Percentiles rank a stretch among this genome's conserved stretches.
Evolutionary conservation across 768 basidiomycete genomes (phyloP).

Genomic region (Termitomyces sp.): DNA sequence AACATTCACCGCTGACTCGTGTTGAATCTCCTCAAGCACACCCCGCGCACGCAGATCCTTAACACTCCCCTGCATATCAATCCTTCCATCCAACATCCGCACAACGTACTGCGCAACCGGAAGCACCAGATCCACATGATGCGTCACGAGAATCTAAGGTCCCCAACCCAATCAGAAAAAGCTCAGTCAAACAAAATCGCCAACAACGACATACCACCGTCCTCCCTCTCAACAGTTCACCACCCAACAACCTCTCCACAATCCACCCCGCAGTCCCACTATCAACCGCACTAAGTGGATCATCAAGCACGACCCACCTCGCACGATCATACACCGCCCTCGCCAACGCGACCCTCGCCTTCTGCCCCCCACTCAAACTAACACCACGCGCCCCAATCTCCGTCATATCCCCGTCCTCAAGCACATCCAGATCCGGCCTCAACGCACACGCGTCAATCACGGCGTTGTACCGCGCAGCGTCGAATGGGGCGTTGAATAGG

Average conservation of each 20-base stretch:
- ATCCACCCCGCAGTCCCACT: constrained; percentile 23
- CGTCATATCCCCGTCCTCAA: constrained; percentile 85
- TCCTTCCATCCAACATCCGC: constrained; percentile 73
- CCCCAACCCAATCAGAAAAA: not conserved
- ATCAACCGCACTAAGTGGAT: constrained; percentile 80
- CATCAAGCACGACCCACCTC: constrained; percentile 72
- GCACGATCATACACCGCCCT: constrained; percentile 76
- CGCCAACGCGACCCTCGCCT: constrained; percentile 78
- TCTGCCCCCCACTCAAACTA: constrained; percentile 78
- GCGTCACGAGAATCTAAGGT: constrained; percentile 69
- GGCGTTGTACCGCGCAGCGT: constrained; percentile 67
- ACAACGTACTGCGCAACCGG: constrained; percentile 67
- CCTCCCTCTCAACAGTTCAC: constrained; percentile 59
- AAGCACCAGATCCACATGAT: constrained; percentile 80
- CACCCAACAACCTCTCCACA: constrained; percentile 56
- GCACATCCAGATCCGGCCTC: constrained; percentile 70
- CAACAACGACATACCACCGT: constrained; percentile 50
- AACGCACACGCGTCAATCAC: constrained; percentile 88
- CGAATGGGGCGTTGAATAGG: constrained; percentile 68
- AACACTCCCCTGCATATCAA: constrained; percentile 66
- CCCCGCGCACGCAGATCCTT: constrained; percentile 60
- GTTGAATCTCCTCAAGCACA: constrained; percentile 54
- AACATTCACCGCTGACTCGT: constrained; percentile 20
- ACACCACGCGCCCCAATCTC: constrained; percentile 83
- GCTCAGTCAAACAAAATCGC: not conserved